These are phyloP conservation scores for Penicillium concentricum DNA, from an alignment of 2,329 filamentous ascomycete genomes.

Conservation along the genomic window DNA sequence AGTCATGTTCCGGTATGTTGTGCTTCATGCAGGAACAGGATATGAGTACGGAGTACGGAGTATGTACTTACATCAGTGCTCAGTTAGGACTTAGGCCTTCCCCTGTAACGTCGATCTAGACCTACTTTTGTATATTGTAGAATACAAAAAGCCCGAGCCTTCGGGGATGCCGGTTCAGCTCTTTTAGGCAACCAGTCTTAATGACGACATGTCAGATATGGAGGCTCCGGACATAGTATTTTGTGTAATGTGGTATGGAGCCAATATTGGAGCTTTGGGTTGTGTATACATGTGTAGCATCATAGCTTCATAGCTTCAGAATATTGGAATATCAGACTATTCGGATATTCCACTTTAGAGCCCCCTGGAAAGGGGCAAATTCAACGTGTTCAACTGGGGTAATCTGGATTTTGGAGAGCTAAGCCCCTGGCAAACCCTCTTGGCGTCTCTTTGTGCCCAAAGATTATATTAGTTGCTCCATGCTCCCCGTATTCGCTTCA, in stretches of 20 bases:
- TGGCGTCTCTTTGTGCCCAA: background rate
- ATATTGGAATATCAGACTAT: background rate
- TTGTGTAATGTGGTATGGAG: background rate
- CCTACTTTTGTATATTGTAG: no score
- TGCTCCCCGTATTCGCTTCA: background rate
- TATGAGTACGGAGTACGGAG: background rate
- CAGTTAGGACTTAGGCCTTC: no score
- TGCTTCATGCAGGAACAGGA: conserved; percentile 1
- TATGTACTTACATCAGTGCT: no score
- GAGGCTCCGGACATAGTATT: background rate
- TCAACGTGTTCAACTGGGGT: background rate
- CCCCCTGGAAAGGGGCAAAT: background rate
- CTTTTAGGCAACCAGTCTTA: background rate
- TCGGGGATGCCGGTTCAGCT: background rate
- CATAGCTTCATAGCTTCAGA: background rate
- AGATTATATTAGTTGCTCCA: background rate
- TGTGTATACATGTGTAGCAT: no score
- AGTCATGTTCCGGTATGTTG: background rate
- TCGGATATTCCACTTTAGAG: background rate
- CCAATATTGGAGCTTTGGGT: background rate
- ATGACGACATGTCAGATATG: background rate
- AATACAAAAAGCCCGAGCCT: background rate
- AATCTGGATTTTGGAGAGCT: background rate
- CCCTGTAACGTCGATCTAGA: background rate
- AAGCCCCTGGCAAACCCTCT: background rate